Evolutionary conservation across 179 eudicot species (phyloP).

Genomic region (Amaranthus tricolor): DNA sequence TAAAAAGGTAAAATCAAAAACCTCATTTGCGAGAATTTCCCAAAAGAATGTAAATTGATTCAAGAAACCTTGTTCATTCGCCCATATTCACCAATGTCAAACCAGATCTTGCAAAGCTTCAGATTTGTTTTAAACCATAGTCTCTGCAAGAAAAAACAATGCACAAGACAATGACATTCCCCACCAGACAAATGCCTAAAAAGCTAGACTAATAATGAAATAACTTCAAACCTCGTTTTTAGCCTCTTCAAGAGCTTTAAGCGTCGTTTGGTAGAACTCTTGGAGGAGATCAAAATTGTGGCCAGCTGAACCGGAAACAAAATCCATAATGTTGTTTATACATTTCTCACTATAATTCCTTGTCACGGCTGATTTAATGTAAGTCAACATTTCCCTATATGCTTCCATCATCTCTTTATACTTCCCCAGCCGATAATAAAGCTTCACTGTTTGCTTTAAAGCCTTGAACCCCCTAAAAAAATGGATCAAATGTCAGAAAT

Average conservation of each 20-base stretch:
- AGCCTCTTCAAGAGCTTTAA: constrained; percentile 98
- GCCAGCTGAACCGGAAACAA: constrained; percentile 95
- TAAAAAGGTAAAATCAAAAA: constrained; percentile 1
- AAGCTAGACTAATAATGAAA: neutral
- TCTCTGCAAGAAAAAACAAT: constrained; percentile 51
- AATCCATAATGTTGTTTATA: constrained; percentile 97
- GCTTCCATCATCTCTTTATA: constrained; percentile 97
- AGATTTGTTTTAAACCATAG: constrained; percentile 98
- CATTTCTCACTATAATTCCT: constrained; percentile 97
- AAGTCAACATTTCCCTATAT: constrained; percentile 91
- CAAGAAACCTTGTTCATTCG: constrained; percentile 95
- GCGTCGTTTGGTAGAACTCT: constrained; percentile 93
- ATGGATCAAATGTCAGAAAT: neutral
- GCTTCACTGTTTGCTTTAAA: constrained; percentile 94
- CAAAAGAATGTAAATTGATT: constrained; percentile 20
- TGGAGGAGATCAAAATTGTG: constrained; percentile 88
- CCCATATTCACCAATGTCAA: constrained; percentile 97
- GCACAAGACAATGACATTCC: neutral
- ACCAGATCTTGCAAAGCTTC: constrained; percentile 98
- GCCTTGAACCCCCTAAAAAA: constrained; percentile 92
- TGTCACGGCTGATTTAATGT: constrained; percentile 94
- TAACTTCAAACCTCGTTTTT: constrained; percentile 78
- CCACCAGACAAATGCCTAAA: constrained; percentile 9
- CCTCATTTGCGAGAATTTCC: neutral
- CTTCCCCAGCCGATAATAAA: constrained; percentile 83